Evolutionary conservation across 148 eudicot species (phyloP).

Genomic region (Camellia japonica): DNA sequence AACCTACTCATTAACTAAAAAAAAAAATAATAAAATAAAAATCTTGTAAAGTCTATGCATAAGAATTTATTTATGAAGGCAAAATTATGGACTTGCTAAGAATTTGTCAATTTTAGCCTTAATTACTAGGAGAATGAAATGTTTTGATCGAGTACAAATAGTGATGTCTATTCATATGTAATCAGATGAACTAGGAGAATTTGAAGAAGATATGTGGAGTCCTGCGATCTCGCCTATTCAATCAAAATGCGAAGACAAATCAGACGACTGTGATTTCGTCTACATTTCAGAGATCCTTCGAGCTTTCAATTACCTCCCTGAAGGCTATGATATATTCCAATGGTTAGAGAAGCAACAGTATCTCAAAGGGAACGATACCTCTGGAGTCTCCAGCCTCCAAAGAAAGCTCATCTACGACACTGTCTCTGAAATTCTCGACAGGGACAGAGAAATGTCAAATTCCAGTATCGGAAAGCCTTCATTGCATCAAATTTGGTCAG

Average conservation of each 20-base stretch:
- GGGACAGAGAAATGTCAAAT: conserved; percentile 32
- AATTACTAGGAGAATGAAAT: no score
- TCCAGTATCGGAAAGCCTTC: conserved; percentile 15
- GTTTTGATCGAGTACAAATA: no score
- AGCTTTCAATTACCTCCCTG: conserved; percentile 60
- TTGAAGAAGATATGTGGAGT: conserved; percentile 78
- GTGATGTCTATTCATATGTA: no score
- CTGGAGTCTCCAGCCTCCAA: conserved; percentile 50
- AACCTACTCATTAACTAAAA: no score
- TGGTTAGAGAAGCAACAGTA: conserved; percentile 69
- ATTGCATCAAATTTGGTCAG: conserved; percentile 51
- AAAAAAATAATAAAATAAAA: no score
- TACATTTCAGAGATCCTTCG: conserved; percentile 72
- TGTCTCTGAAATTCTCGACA: conserved; percentile 54
- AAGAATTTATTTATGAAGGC: no score
- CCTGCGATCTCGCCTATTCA: conserved; percentile 35
- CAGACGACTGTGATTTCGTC: conserved; percentile 49
- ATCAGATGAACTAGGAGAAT: conserved; percentile 43
- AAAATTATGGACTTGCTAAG: no score
- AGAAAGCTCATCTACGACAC: conserved; percentile 51
- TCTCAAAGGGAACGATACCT: conserved; percentile 50
- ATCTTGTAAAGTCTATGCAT: no score
- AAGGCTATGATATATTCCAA: conserved; percentile 49
- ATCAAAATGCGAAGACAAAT: conserved; percentile 36
- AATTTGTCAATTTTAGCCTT: no score